Conservation (phyloP, 1,284 basidiomycete species). For the Amylostereum areolatum region DNA sequence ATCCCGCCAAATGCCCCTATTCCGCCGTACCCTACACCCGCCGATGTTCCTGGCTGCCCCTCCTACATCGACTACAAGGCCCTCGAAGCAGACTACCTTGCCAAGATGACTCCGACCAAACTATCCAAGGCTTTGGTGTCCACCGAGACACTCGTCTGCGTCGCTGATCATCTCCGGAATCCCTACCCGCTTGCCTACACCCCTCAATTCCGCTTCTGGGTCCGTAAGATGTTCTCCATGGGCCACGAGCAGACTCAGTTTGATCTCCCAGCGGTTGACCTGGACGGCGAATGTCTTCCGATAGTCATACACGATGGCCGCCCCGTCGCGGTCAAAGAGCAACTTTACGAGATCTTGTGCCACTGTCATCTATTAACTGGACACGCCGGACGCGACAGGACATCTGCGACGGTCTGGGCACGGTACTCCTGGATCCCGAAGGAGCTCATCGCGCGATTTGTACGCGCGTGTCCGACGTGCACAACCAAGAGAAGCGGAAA, state of each 20-base stretch:
- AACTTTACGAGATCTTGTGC: conserved; percentile 70
- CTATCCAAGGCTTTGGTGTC: conserved; percentile 67
- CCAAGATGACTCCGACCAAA: conserved; percentile 49
- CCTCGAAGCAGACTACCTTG: conserved; percentile 49
- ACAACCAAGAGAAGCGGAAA: conserved; percentile 31
- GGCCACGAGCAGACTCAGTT: conserved; percentile 24
- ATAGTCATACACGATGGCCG: conserved; percentile 60
- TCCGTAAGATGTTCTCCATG: conserved; percentile 68
- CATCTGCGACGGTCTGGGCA: conserved; percentile 49
- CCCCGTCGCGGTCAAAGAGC: conserved; percentile 67
- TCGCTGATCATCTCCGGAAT: conserved; percentile 55
- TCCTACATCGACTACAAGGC: conserved; percentile 49
- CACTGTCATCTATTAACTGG: conserved; percentile 58
- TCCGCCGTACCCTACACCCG: conserved; percentile 7
- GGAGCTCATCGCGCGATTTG: conserved; percentile 69
- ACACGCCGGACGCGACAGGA: conserved; percentile 79
- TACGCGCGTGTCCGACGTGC: conserved; percentile 72
- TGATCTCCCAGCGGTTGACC: conserved; percentile 2
- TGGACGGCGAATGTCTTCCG: background rate
- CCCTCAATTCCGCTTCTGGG: conserved; percentile 75
- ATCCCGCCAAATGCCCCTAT: no score
- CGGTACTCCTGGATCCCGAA: conserved; percentile 79
- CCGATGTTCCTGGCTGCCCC: conserved; percentile 45
- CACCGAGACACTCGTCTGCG: conserved; percentile 59
- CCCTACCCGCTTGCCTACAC: conserved; percentile 40